A percentile compares a stretch with the other conserved stretches of the same genome.
Evolutionary conservation across 108 stramenopile genomes (phyloP).

Genomic region (Stephanodiscus minutulus): DNA sequence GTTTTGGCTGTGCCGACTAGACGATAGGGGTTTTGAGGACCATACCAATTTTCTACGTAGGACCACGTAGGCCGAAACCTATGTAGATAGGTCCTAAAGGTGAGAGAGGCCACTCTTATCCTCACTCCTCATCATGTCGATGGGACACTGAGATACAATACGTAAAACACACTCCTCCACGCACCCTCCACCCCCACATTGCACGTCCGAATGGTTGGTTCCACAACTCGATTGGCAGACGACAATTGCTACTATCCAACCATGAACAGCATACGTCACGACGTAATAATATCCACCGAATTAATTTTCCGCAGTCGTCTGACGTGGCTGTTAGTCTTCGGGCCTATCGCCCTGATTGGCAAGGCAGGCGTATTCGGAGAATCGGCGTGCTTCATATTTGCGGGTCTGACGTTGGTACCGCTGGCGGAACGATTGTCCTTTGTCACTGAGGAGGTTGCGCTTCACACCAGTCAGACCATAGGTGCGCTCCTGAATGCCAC

Average conservation of each 20-base stretch:
- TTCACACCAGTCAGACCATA: constrained; percentile 91
- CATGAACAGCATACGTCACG: constrained; percentile 23
- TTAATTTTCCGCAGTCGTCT: constrained; percentile 53
- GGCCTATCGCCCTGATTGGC: constrained; percentile 87
- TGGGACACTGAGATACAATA: too few species aligned
- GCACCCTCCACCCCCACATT: not conserved
- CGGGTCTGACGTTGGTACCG: constrained; percentile 83
- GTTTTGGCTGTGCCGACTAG: too few species aligned
- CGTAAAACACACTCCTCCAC: too few species aligned
- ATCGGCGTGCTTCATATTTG: constrained; percentile 75
- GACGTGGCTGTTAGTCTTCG: constrained; percentile 84
- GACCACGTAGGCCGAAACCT: too few species aligned
- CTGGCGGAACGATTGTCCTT: constrained; percentile 86
- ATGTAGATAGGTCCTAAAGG: too few species aligned
- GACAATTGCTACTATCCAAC: not conserved
- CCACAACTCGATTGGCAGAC: not conserved
- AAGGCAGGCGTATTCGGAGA: constrained; percentile 82
- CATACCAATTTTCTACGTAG: too few species aligned
- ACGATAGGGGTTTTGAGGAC: too few species aligned
- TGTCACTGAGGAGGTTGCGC: constrained; percentile 92
- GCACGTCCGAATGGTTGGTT: not conserved
- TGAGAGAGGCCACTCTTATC: too few species aligned
- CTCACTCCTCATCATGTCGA: too few species aligned
- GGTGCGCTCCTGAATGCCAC: constrained; percentile 94
- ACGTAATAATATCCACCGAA: constrained; percentile 42